Evolutionary conservation across 1,284 basidiomycete species (phyloP), one percentile per base, ranked within the genome.

Genomic region (Heliocybe sulcata): DNA sequence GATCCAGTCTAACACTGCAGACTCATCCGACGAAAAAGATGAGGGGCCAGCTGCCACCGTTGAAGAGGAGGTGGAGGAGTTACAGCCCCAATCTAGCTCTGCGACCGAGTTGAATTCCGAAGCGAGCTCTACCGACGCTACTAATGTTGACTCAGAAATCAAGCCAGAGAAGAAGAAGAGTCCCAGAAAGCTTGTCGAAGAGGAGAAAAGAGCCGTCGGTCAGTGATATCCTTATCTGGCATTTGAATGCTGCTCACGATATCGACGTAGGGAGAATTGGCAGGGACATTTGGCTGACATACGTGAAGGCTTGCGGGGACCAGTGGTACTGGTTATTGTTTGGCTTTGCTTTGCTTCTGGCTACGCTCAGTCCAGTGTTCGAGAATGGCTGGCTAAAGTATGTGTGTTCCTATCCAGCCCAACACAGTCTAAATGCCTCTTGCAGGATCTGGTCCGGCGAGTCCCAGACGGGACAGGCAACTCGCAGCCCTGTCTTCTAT

Each of bases 171-270:
- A 67, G 57, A 85, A 81, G 67, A 92, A 90, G 67, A 67, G 80
- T 0, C 87, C 90, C 0, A 76, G 92, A 51, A 96, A 94, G 69
- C 77, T 97, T 20, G 77, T 97, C 31, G 93, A 96, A 66, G 94
- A 97, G 63, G 94, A 97, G 69, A 85, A 85, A 59, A 80, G 92
- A 6, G 94, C 92, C 0, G 85, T 92, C 22, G 94, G 94, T 0
- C 6, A 25, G 47, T 8, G n/a, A 16, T 8, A 25, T 49, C 8
- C 16, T 11, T 20, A 25, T n/a, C 47, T 4, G 8, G 47, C 16
- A 4, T 3, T 22, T 25, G 14, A 22, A 16, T 20, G 38, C 38
- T n/a, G 6, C 38, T 16, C 19, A 42, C 6, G 12, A 23, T 4
- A 25, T 4, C n/a, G 23, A 26, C 20, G 11, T 29, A 49, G 47